Evolutionary conservation across 441 rosid species (phyloP).

Genomic region (Metrosideros polymorpha): DNA sequence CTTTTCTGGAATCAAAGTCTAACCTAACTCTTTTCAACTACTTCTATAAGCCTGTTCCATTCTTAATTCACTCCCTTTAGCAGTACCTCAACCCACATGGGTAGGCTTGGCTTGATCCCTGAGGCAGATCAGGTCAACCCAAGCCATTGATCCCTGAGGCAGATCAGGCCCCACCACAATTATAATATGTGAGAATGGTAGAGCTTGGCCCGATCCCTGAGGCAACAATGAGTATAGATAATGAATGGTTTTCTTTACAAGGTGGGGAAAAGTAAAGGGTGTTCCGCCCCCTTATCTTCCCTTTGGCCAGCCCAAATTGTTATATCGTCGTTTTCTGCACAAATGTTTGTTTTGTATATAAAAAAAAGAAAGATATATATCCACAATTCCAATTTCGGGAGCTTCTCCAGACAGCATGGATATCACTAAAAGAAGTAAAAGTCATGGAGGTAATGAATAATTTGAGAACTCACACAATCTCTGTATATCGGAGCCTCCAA

Average conservation of each 20-base stretch:
- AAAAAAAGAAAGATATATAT: background rate
- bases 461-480: conserved; percentile 56
- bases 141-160: background rate
- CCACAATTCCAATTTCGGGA: background rate
- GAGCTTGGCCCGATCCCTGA: background rate
- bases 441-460: background rate
- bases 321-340: background rate
- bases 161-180: background rate
- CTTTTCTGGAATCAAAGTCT: background rate
- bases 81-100: background rate
- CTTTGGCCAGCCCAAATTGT: background rate
- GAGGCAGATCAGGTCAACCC: background rate
- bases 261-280: background rate
- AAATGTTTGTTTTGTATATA: background rate
- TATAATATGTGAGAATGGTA: background rate
- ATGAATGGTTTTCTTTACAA: background rate
- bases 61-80: background rate
- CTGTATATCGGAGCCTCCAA: conserved; percentile 84
- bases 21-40: background rate
- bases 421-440: background rate
- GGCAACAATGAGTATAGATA: background rate
- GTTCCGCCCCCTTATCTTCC: background rate
- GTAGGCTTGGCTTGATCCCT: background rate
- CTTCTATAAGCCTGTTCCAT: background rate
- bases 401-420: background rate